Base-by-base conservation (phyloP, 2,329 filamentous ascomycete genomes). In the Hypoxylon sp. region DNA sequence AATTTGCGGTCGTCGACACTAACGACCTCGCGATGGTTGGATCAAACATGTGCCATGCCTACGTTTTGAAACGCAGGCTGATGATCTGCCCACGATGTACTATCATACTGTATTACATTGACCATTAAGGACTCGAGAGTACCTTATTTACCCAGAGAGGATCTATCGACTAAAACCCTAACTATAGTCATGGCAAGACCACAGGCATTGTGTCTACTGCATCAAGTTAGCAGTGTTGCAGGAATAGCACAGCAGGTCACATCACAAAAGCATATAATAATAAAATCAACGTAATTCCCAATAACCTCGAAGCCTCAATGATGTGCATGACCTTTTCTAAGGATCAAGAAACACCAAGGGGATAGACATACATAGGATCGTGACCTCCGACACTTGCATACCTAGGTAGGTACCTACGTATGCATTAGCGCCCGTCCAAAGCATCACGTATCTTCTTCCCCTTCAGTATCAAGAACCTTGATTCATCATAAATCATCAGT, bases 171-270 rank as follows among this genome's bases (percentile, higher is more conserved):
- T 29, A 58, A 19, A 19, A 19, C 22, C 44, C 29, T 14, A 11
- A 3, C 13, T 11, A 6, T 24, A 8, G n/a, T 48, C 11, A 37
- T 11, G 24, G 6, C 17, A n/a, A 48, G 31, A 17, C 17, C 14
- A 24, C 48, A 24, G 19, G 4, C 13, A 48, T 22, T 14, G 19
- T 48, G 54, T 48, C 35, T 57, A 44, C n/a, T 44, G 39, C 39
- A 22, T 42, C 39, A 44, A n/a, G 3, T 9, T 22, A n/a, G 37
- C 37, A 17, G 37, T 13, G 37, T 42, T 17, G 19, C 8, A 8
- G 39, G 17, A 9, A 22, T 11, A 19, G 39, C 10, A 19, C 39
- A 44, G 11, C 11, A 44, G 8, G 3, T 11, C 39, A 3, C 10
- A 44, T 10, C 8, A 44, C 19, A 22, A 44, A 11, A 44, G 17